These are phyloP conservation scores for Penicillium cataractarum DNA, from an alignment of 495 filamentous ascomycete species.

Conservation along the genomic window DNA sequence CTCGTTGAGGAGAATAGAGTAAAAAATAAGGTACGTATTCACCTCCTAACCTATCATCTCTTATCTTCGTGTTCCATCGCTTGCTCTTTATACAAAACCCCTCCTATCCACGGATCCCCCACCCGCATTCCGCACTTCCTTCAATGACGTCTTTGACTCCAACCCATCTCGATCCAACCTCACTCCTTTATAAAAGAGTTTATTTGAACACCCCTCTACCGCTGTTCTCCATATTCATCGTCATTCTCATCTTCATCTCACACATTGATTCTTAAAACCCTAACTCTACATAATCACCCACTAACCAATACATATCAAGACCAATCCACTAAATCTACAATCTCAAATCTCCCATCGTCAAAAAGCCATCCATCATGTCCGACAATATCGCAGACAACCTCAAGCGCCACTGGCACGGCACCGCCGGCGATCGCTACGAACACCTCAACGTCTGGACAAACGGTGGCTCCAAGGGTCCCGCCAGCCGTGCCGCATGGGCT, in stretches of 20 bases:
- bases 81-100: background rate
- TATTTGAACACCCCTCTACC: background rate
- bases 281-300: background rate
- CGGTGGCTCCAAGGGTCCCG: conserved; percentile 37
- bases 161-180: conserved; percentile 7
- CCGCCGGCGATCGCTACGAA: conserved; percentile 44
- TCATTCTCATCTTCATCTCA: background rate
- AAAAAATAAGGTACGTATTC: background rate
- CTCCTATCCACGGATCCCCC: background rate
- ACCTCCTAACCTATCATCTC: too few relatives aligned
- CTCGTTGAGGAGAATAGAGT: too few relatives aligned
- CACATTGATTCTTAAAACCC: background rate
- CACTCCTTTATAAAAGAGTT: conserved; percentile 1
- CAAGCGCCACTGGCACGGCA: conserved; percentile 47
- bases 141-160: conserved; percentile 33
- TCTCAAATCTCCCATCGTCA: background rate
- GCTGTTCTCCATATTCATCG: background rate
- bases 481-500: conserved; percentile 33
- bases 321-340: background rate
- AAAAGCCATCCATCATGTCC: conserved; percentile 14
- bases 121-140: conserved; percentile 6
- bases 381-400: conserved; percentile 32
- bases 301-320: conserved; percentile 3
- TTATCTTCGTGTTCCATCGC: too few relatives aligned
- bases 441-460: conserved; percentile 49